Conservation (phyloP, 441 rosid species). For the Corymbia citriodora region DNA sequence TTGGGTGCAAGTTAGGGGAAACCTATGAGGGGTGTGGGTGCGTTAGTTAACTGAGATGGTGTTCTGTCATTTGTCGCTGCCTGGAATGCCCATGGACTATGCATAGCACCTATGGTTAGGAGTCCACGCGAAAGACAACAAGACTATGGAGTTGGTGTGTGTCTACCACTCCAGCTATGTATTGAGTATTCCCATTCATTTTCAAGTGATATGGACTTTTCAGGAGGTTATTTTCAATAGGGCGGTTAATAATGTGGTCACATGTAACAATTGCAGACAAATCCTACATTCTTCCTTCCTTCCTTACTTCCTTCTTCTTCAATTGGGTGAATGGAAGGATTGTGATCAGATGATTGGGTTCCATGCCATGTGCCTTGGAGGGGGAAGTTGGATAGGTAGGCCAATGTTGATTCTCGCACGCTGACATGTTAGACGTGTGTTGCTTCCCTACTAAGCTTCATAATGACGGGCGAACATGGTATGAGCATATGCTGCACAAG, state of each 20-base stretch:
- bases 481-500: background rate
- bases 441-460: background rate
- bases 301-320: background rate
- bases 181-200: background rate
- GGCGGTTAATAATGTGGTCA: slow-evolving; percentile 5
- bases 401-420: slow-evolving; percentile 1
- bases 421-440: slow-evolving; percentile 6
- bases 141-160: background rate
- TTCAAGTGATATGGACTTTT: background rate
- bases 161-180: background rate
- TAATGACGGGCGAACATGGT: background rate
- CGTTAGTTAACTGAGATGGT: background rate
- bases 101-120: background rate
- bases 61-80: background rate
- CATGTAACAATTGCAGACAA: slow-evolving; percentile 8
- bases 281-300: background rate
- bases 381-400: slow-evolving; percentile 12
- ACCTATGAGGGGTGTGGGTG: background rate
- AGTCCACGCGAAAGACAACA: background rate
- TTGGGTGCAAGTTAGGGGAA: background rate
- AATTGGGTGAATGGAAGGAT: background rate
- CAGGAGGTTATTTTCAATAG: slow-evolving; percentile 16
- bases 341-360: background rate
- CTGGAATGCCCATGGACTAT: background rate
- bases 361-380: slow-evolving; percentile 31